These are phyloP conservation scores for Litchi chinensis DNA, from an alignment of 345 rosid genomes.

Conservation along the genomic window DNA sequence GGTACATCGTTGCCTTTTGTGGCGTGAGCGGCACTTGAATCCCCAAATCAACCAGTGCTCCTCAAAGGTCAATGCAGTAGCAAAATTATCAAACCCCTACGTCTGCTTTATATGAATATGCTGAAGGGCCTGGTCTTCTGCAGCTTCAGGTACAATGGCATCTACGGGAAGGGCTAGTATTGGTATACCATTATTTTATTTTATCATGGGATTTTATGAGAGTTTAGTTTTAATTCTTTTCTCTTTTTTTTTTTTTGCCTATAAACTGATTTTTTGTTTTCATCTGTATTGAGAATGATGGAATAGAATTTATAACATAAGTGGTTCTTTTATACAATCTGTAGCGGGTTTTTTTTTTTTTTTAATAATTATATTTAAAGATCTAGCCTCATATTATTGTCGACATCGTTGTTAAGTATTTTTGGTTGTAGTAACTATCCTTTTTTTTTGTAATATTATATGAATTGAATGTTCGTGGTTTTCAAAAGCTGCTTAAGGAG, in stretches of 20 bases:
- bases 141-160: conserved; percentile 30
- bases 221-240: not conserved
- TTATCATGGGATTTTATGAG: conserved; percentile 9
- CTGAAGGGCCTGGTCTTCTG: conserved; percentile 38
- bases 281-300: too few relatives aligned
- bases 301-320: not conserved
- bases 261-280: too few relatives aligned
- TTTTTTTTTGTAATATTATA: too few relatives aligned
- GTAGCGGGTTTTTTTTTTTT: not conserved
- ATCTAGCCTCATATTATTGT: not conserved
- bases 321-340: too few relatives aligned
- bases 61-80: too few relatives aligned
- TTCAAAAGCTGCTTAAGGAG: too few relatives aligned
- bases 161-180: conserved; percentile 53
- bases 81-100: conserved; percentile 84
- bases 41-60: too few relatives aligned
- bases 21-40: conserved; percentile 47
- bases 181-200: conserved; percentile 21
- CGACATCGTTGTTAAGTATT: not conserved
- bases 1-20: conserved; percentile 26
- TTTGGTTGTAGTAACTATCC: too few relatives aligned
- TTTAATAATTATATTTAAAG: too few relatives aligned
- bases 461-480: too few relatives aligned
- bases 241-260: not conserved
- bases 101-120: conserved; percentile 84